Evolutionary conservation across 345 rosid species (phyloP), one percentile per base, ranked within the genome.

Genomic region (Crucihimalaya himalaica): DNA sequence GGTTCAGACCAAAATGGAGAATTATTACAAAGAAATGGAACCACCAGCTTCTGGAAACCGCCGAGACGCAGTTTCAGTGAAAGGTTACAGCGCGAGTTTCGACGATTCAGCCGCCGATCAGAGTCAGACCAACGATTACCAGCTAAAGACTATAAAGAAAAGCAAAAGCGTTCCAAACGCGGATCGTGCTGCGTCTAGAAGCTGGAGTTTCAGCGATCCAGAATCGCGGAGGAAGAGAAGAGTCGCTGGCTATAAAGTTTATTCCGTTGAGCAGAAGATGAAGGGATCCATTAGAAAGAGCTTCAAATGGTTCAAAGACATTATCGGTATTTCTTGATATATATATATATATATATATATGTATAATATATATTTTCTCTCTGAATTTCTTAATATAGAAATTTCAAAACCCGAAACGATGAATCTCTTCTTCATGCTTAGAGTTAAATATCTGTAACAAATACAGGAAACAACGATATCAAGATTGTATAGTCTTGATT

Each of bases 161-260:
- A 72, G 74, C 70, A 73, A 66, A 60, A 78, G 78, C 78, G 61
- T 47, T 68, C 66, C 53, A 77, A 71, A 71, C 81, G 72, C 68
- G 40, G 72, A 58, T 54, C 74, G 77, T n/a, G 63, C 45, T 37
- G 68, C 47, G 46, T 72, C 81, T 6, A 67, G 78, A 61, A 78
- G 78, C 78, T 95, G 97, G 99, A 83, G 88, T 75, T 83, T 95
- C 37, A 82, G 60, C 35, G 97, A 94, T 77, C 93, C 96, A 4
- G 99, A 95, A 80, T 54, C 88, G 31, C 87, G 89, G 63, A 95
- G 99, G 92, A 95, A 89, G 83, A 89, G 81, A 73, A 86, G 97
- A 85, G 97, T 95, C 48, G 97, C 93, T 16, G 71, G 92, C 59
- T 92, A 95, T 79, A 92, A 88, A 52, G 92, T 80, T 15, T 92